phyloP scores from a whole-genome alignment of 2,329 filamentous ascomycete genomes.

The Penicillium palitans region DNA sequence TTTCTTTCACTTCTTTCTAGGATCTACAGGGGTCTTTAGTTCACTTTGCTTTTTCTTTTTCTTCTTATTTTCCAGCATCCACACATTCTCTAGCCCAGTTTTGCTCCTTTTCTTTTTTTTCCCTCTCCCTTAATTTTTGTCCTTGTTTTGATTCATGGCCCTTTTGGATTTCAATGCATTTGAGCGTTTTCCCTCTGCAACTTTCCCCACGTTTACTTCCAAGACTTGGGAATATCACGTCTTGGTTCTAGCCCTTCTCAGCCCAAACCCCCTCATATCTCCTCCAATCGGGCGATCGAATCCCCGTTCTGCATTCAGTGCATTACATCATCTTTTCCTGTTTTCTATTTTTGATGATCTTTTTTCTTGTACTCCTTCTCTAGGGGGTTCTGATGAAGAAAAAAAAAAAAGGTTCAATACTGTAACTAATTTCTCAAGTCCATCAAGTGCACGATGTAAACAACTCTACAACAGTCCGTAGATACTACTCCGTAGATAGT shows the following conservation, averaged over 20 bases:
- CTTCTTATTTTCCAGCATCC: constrained; percentile 1
- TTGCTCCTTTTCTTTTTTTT: neutral
- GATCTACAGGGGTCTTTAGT: constrained; percentile 17
- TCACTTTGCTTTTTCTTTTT: constrained; percentile 2
- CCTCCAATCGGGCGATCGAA: constrained; percentile 8
- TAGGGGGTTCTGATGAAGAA: neutral
- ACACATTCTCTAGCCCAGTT: constrained; percentile 11
- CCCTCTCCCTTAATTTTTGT: neutral
- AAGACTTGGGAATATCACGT: constrained; percentile 11
- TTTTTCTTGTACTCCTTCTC: neutral
- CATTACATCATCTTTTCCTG: constrained; percentile 21
- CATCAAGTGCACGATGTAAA: neutral
- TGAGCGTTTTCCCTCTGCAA: constrained; percentile 26
- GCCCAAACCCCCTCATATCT: neutral
- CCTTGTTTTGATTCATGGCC: constrained; percentile 14
- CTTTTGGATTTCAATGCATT: constrained; percentile 26
- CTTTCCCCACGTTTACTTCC: constrained; percentile 7
- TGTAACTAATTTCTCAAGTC: neutral
- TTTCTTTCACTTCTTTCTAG: constrained; percentile 10
- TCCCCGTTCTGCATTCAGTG: constrained; percentile 4
- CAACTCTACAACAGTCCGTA: neutral
- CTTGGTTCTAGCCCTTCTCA: constrained; percentile 23
- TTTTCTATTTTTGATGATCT: constrained; percentile 16
- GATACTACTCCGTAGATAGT: too few species aligned
- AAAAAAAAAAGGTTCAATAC: neutral